Percentiles rank a stretch among this genome's conserved stretches.
These are phyloP conservation scores for Apiotrichum montevideense DNA, from an alignment of 1,284 basidiomycete species.

Conservation along the genomic window DNA sequence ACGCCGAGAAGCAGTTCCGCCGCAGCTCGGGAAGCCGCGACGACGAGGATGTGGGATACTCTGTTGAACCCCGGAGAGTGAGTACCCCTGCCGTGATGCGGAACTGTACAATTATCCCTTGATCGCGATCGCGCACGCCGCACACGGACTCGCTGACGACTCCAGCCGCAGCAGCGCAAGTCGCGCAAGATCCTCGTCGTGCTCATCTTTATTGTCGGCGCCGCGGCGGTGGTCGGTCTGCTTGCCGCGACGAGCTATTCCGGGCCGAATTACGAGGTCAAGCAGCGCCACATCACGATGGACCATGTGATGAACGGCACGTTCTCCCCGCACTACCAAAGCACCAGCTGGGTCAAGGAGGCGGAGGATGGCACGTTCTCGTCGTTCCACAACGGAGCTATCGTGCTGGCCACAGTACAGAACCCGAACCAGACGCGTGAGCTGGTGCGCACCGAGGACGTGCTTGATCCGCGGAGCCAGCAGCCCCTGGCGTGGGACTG, in stretches of 20 bases:
- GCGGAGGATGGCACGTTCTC: slow-evolving; percentile 89
- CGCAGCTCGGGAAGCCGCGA: slow-evolving; percentile 7
- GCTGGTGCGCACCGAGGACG: slow-evolving; percentile 32
- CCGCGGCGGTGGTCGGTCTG: slow-evolving; percentile 36
- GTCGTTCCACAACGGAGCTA: slow-evolving; percentile 53
- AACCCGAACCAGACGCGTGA: slow-evolving; percentile 43
- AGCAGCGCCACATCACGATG: slow-evolving; percentile 64
- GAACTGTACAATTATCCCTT: background rate
- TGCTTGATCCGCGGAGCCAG: slow-evolving; percentile 47
- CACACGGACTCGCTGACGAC: background rate
- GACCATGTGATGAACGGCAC: slow-evolving; percentile 88
- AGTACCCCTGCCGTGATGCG: background rate
- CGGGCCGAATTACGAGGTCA: slow-evolving; percentile 31
- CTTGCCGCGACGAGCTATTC: slow-evolving; percentile 40
- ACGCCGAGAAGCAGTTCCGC: slow-evolving; percentile 29
- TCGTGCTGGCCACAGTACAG: slow-evolving; percentile 70
- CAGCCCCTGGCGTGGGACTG: slow-evolving; percentile 52
- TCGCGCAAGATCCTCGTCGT: slow-evolving; percentile 39
- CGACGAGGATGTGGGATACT: slow-evolving; percentile 27
- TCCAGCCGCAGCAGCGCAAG: slow-evolving; percentile 34
- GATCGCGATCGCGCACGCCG: no score
- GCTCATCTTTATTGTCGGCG: slow-evolving; percentile 32
- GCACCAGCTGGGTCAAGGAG: slow-evolving; percentile 77
- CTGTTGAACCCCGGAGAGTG: slow-evolving; percentile 24
- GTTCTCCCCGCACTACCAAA: slow-evolving; percentile 53